Percentiles rank a stretch among this genome's conserved stretches.
Evolutionary conservation across 2,329 filamentous ascomycete genomes (phyloP).

Genomic region (Alternaria sp.): DNA sequence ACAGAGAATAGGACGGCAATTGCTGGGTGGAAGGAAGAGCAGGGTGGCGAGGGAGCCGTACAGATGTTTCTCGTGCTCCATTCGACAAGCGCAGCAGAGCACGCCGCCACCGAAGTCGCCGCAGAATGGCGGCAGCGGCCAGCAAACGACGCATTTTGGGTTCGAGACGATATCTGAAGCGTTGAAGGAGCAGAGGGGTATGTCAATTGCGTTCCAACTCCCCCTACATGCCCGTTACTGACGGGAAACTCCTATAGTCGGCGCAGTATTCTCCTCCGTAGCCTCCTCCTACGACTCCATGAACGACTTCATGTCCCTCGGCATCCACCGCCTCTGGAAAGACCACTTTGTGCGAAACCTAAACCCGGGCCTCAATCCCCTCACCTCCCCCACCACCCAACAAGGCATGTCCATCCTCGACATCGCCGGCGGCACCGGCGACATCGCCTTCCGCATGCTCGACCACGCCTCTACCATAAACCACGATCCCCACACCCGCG

Average conservation of each 20-base stretch:
- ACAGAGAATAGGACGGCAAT: slow-evolving; percentile 37
- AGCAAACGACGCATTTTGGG: slow-evolving; percentile 82
- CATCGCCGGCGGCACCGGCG: slow-evolving; percentile 94
- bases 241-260: slow-evolving; percentile 62
- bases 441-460: slow-evolving; percentile 96
- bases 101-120: slow-evolving; percentile 44
- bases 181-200: slow-evolving; percentile 74
- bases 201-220: neutral
- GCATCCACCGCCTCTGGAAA: slow-evolving; percentile 96
- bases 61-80: slow-evolving; percentile 60
- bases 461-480: slow-evolving; percentile 84
- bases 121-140: slow-evolving; percentile 45
- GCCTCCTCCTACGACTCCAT: slow-evolving; percentile 95
- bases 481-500: slow-evolving; percentile 77
- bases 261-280: slow-evolving; percentile 91
- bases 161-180: slow-evolving; percentile 83
- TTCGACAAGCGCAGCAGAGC: slow-evolving; percentile 49
- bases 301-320: slow-evolving; percentile 99
- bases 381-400: slow-evolving; percentile 44
- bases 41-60: slow-evolving; percentile 40
- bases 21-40: slow-evolving; percentile 29
- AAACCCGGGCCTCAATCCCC: slow-evolving; percentile 73
- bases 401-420: slow-evolving; percentile 81
- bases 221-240: slow-evolving; percentile 6
- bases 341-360: slow-evolving; percentile 93